A percentile compares a stretch with the other conserved stretches of the same genome.
These are phyloP conservation scores for Russula griseocarnosa DNA, from an alignment of 768 basidiomycete genomes.

Conservation along the genomic window DNA sequence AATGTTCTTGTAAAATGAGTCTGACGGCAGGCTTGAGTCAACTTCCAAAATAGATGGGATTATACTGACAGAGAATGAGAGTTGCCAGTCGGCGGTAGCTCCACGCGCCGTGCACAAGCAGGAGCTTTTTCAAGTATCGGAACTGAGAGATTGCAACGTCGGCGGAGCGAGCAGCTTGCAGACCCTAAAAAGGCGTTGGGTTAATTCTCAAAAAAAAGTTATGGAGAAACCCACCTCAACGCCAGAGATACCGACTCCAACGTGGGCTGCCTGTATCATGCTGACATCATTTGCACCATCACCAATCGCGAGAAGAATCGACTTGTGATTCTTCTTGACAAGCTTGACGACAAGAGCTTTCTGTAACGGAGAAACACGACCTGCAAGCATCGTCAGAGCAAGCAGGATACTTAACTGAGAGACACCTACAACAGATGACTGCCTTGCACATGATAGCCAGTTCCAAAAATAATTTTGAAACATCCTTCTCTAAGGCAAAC, in stretches of 20 bases:
- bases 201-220: not conserved
- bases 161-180: slow-evolving; percentile 97
- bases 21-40: slow-evolving; percentile 39
- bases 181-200: slow-evolving; percentile 50
- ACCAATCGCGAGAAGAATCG: slow-evolving; percentile 93
- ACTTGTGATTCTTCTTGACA: slow-evolving; percentile 94
- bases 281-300: slow-evolving; percentile 98
- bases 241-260: slow-evolving; percentile 96
- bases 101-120: slow-evolving; percentile 98
- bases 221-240: slow-evolving; percentile 60
- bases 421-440: slow-evolving; percentile 85
- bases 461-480: slow-evolving; percentile 87
- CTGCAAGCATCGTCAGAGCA: slow-evolving; percentile 38
- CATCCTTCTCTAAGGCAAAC: slow-evolving; percentile 89
- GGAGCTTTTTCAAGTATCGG: slow-evolving; percentile 86
- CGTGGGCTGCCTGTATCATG: slow-evolving; percentile 99
- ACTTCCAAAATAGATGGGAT: slow-evolving; percentile 14
- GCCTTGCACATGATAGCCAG: slow-evolving; percentile 98
- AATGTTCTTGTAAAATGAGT: slow-evolving; percentile 99
- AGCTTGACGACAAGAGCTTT: slow-evolving; percentile 97
- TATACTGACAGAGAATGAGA: slow-evolving; percentile 82
- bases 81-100: slow-evolving; percentile 95
- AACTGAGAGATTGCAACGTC: slow-evolving; percentile 99
- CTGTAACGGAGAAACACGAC: slow-evolving; percentile 95
- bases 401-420: not conserved